phyloP scores from a whole-genome alignment of 106 monocot genomes.

The Cymbidium sinense region DNA sequence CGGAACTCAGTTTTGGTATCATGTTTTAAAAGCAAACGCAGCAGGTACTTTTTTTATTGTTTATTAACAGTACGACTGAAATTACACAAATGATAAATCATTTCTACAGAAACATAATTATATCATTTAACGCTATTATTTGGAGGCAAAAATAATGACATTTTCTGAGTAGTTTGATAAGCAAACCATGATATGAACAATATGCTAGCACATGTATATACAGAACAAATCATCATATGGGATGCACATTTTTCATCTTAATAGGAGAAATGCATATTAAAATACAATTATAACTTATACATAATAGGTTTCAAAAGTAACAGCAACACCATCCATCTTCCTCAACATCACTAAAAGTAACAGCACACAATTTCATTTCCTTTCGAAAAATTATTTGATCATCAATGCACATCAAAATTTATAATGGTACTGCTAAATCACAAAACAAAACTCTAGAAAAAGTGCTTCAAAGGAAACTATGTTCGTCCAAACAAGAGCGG shows the following conservation, averaged over 20 bases:
- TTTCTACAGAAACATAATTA: background rate
- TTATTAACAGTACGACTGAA: background rate
- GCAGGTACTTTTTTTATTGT: background rate
- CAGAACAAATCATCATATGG: too few relatives aligned
- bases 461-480: background rate
- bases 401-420: background rate
- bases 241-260: background rate
- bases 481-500: background rate
- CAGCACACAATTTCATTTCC: background rate
- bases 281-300: too few relatives aligned
- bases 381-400: background rate
- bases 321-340: background rate
- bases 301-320: background rate
- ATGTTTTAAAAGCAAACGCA: background rate
- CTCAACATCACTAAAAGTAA: too few relatives aligned
- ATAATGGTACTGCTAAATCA: background rate
- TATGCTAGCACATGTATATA: too few relatives aligned
- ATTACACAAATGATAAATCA: background rate
- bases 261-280: background rate
- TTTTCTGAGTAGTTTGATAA: too few relatives aligned
- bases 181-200: too few relatives aligned
- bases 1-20: background rate
- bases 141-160: too few relatives aligned
- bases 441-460: background rate
- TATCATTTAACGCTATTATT: background rate